phyloP scores from a whole-genome alignment of 2,329 filamentous ascomycete genomes.

The Botrytis byssoidea region DNA sequence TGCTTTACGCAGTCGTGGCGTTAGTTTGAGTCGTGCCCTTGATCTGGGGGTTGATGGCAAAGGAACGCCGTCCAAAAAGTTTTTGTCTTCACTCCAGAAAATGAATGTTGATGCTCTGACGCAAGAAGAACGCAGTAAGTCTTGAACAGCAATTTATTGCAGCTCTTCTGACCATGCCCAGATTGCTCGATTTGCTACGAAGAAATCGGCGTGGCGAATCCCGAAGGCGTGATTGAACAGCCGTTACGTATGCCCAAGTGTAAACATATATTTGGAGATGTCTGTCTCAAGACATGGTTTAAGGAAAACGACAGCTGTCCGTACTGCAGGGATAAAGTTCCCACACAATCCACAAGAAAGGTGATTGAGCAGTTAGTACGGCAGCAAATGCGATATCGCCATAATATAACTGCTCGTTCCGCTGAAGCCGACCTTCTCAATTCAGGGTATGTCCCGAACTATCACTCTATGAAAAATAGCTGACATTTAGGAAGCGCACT shows the following conservation, averaged over 20 bases:
- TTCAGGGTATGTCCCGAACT: neutral
- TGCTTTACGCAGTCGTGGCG: slow-evolving; percentile 27
- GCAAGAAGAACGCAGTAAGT: slow-evolving; percentile 36
- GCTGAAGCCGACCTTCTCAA: neutral
- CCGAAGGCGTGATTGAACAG: slow-evolving; percentile 57
- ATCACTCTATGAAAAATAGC: neutral
- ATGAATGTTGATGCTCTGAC: slow-evolving; percentile 34
- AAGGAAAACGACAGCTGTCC: slow-evolving; percentile 61
- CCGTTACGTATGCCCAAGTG: slow-evolving; percentile 60
- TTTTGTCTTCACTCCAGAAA: slow-evolving; percentile 35
- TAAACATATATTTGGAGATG: slow-evolving; percentile 62
- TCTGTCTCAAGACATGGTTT: slow-evolving; percentile 66
- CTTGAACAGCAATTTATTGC: neutral
- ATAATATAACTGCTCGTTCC: neutral
- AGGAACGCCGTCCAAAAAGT: slow-evolving; percentile 34
- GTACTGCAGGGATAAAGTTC: slow-evolving; percentile 62
- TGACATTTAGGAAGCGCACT: slow-evolving; percentile 5
- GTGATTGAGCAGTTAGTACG: slow-evolving; percentile 14
- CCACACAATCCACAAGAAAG: slow-evolving; percentile 44
- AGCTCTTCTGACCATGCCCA: slow-evolving; percentile 37
- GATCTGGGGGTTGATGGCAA: slow-evolving; percentile 22
- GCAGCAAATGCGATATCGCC: neutral
- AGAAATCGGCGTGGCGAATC: slow-evolving; percentile 55
- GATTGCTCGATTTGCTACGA: slow-evolving; percentile 65
- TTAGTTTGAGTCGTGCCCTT: neutral